Evolutionary conservation across 805 yeast genomes (phyloP).

Genomic region (Komagataella phaffii): DNA sequence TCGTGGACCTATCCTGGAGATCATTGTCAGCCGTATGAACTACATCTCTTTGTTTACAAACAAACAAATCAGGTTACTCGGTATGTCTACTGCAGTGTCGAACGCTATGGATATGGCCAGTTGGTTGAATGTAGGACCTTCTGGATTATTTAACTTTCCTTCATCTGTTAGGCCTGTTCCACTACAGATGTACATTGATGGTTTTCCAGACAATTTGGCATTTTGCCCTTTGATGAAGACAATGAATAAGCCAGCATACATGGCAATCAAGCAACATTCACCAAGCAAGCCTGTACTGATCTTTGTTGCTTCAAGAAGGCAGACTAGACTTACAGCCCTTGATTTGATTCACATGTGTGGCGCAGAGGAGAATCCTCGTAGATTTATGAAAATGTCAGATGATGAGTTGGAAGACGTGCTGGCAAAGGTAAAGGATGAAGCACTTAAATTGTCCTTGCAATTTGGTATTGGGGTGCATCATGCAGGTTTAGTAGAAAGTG

Average conservation of each 20-base stretch:
- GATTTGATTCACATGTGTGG: slow-evolving; percentile 73
- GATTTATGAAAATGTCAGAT: slow-evolving; percentile 57
- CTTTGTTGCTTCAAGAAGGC: slow-evolving; percentile 78
- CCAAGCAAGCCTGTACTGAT: slow-evolving; percentile 73
- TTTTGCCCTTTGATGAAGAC: slow-evolving; percentile 79
- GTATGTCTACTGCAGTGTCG: slow-evolving; percentile 78
- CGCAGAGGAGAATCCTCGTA: slow-evolving; percentile 60
- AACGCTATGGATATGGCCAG: slow-evolving; percentile 80
- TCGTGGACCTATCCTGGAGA: slow-evolving; percentile 77
- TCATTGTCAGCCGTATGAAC: slow-evolving; percentile 83
- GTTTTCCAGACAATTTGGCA: slow-evolving; percentile 70
- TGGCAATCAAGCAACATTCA: slow-evolving; percentile 87
- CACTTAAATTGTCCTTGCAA: slow-evolving; percentile 58
- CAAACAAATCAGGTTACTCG: slow-evolving; percentile 50
- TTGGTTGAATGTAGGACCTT: slow-evolving; percentile 57
- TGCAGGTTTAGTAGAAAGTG: slow-evolving; percentile 69
- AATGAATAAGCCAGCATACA: slow-evolving; percentile 82
- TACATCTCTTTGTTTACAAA: slow-evolving; percentile 49
- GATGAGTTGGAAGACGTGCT: slow-evolving; percentile 39
- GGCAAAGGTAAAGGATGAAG: slow-evolving; percentile 63
- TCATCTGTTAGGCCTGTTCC: slow-evolving; percentile 80
- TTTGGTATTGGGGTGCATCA: slow-evolving; percentile 77
- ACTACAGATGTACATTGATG: slow-evolving; percentile 75
- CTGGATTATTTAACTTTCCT: slow-evolving; percentile 70
- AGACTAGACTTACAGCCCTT: slow-evolving; percentile 67